These are phyloP conservation scores for Naematelia encephala DNA, from an alignment of 768 basidiomycete genomes.

Conservation along the genomic window DNA sequence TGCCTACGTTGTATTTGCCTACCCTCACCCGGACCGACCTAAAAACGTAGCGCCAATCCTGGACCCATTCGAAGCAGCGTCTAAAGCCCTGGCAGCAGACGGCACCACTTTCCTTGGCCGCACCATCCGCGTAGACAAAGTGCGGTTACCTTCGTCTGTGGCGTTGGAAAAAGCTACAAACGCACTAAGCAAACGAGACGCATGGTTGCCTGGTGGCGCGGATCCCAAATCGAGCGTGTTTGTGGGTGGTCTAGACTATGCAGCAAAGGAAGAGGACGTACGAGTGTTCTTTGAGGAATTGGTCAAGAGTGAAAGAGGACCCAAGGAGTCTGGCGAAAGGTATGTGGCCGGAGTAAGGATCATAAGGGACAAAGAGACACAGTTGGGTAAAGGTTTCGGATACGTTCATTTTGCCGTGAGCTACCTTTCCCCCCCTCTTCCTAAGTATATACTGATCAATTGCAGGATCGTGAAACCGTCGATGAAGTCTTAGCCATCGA, in stretches of 20 bases:
- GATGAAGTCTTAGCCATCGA: constrained; percentile 87
- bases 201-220: constrained; percentile 43
- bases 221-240: constrained; percentile 84
- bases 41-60: constrained; percentile 50
- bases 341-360: constrained; percentile 83
- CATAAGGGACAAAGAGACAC: constrained; percentile 82
- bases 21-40: constrained; percentile 54
- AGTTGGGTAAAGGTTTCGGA: constrained; percentile 91
- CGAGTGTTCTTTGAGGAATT: constrained; percentile 79
- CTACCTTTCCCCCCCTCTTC: constrained; percentile 12
- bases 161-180: constrained; percentile 45
- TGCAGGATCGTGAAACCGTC: constrained; percentile 81
- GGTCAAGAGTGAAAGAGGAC: constrained; percentile 67
- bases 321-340: constrained; percentile 21
- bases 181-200: constrained; percentile 44
- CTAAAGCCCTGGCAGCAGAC: constrained; percentile 62
- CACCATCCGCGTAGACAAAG: constrained; percentile 73
- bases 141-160: constrained; percentile 52
- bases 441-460: not conserved
- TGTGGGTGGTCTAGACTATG: constrained; percentile 90
- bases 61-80: constrained; percentile 61
- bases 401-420: constrained; percentile 83
- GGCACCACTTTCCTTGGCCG: constrained; percentile 71
- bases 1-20: constrained; percentile 87
- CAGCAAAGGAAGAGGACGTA: constrained; percentile 83